Base-by-base conservation (phyloP, 805 yeast species). In the Maudiozyma saulgeensis region DNA sequence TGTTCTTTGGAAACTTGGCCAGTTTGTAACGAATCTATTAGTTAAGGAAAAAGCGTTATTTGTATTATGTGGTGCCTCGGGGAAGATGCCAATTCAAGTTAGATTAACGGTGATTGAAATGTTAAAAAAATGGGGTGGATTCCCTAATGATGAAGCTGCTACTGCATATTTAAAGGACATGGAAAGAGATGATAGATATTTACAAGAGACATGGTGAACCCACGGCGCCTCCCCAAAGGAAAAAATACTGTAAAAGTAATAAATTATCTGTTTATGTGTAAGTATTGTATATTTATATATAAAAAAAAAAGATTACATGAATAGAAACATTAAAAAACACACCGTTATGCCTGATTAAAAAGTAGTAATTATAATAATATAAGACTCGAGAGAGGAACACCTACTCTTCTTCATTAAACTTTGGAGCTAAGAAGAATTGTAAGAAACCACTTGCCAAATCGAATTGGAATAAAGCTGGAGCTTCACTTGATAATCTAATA, bases 341-440 rank as follows among this genome's bases (percentile, higher is more conserved):
- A 38, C 16, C 16, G 23, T 21, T 38, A 16, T 38, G 32, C 32
- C 38, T 16, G 23, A 18, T 38, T 38, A 19, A 28, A 11, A 9
- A 28, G 32, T 28, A 28, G 32, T 28, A 28, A 6, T 28, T 9
- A 28, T 28, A 28, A 28, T 28, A 28, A 28, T 28, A 28, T 28
- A 28, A 28, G 12, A 28, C 12, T n/a, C 4, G 12, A 28, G 12
- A 28, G 21, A 23, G 21, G 15, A 19, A 35, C 34, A 31, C 16
- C 63, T 72, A 80, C 56, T 86, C 93, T 55, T 87, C 96, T 55
- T 90, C 98, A 56, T 86, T 96, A 67, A 93, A 88, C 77, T 93
- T 91, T 52, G 99, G 99, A 59, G 99, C 99, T 68, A 93, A 78
- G 79, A 87, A 93, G 79, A 86, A 93, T 68, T 96, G 84, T 68